Base-by-base conservation (phyloP, 345 rosid genomes). In the Brassica cretica region DNA sequence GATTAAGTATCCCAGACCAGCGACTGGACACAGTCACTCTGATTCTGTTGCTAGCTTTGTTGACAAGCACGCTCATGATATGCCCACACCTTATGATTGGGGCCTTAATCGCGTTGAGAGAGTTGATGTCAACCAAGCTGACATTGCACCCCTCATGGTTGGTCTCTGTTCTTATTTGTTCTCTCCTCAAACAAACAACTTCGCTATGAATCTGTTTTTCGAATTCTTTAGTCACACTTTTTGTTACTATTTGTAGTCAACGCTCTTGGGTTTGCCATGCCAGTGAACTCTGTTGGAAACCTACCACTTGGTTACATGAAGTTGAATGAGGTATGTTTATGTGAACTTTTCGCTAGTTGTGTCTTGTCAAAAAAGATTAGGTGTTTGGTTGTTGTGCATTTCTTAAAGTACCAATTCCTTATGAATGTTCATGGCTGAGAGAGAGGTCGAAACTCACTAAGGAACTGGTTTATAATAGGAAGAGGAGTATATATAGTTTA, bases 91-190 rank as follows among this genome's bases (percentile, higher is more conserved):
- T 39, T 53, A 72, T 68, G 89, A 79, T 1, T 94, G 98, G 98
- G 97, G 90, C 63, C 93, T 92, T 69, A 80, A 81, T 68, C 87
- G 81, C 44, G 81, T 92, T 62, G 98, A 94, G 86, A 89, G 98
- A 80, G 91, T 92, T 69, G 97, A 94, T 79, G 97, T 94, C 78
- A 94, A 92, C 85, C 98, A 94, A 88, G 97, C 97, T 79, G 97
- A 94, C 87, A 91, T 94, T 78, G 91, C 98, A 80, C 89, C 97
- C 9, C 85, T 92, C 41, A 91, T 94, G 98, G 98, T 94, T 82
- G 60, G 75, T 60, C 18, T 78, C 76, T 72, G 3, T 51, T 71
- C 53, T 60, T 41, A 46, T 72, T 59, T 15, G 5, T 64, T 32
- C 3, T 51, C 35, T 59, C 30, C n/a, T 55, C 71, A 32, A 25